These are phyloP conservation scores for Termitomyces sp. DNA, from an alignment of 1,284 basidiomycete genomes.

Conservation along the genomic window DNA sequence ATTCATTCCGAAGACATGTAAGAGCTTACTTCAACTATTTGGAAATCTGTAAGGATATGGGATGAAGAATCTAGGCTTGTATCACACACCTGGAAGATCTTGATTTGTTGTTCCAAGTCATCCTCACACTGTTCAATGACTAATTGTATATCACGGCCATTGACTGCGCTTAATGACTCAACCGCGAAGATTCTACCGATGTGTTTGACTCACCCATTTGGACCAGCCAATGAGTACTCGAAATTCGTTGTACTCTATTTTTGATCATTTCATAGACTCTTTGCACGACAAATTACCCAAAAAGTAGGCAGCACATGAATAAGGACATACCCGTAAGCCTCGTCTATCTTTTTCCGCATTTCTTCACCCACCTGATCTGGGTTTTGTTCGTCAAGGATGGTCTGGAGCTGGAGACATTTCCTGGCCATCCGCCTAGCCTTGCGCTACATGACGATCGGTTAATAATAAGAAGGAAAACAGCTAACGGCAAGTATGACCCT, in stretches of 20 bases:
- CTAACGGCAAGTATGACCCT: conserved; percentile 30
- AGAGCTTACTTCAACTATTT: conserved; percentile 31
- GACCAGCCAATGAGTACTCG: conserved; percentile 29
- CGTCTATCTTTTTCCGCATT: conserved; percentile 35
- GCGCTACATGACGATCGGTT: conserved; percentile 23
- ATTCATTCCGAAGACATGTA: neutral
- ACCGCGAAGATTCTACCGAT: neutral
- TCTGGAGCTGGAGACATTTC: conserved; percentile 36
- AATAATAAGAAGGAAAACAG: neutral
- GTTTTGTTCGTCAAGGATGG: conserved; percentile 33
- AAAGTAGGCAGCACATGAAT: neutral
- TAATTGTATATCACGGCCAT: conserved; percentile 37
- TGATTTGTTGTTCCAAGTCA: conserved; percentile 38
- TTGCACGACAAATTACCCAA: neutral
- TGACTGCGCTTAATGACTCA: conserved; percentile 28
- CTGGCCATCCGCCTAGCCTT: conserved; percentile 35
- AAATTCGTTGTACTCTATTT: conserved; percentile 31
- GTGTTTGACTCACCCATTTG: conserved; percentile 31
- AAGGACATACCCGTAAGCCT: conserved; percentile 36
- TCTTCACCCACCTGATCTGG: conserved; percentile 33
- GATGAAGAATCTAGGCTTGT: conserved; percentile 1
- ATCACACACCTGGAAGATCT: conserved; percentile 34
- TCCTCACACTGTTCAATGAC: conserved; percentile 35
- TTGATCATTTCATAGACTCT: conserved; percentile 37
- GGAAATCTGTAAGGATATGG: conserved; percentile 3